Base-by-base conservation (phyloP, 495 filamentous ascomycete species). In the Lepidopterella palustris region DNA sequence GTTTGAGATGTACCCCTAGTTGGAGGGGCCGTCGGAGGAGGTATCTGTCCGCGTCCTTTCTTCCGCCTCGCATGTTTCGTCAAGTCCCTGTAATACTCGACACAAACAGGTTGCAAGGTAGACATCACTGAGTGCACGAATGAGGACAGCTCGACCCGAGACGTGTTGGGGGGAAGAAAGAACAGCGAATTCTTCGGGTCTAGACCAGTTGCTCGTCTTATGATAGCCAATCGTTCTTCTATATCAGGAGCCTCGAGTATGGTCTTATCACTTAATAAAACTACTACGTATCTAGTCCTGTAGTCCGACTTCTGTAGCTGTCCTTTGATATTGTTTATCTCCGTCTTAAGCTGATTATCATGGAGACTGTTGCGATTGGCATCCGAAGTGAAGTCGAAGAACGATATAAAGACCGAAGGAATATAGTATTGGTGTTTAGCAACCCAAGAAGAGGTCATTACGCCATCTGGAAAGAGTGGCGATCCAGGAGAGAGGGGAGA, bases 61-160 rank as follows among this genome's bases (percentile, higher is more conserved):
- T 97, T 97, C 63, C 91, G 86, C 48, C 92, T 80, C 2, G 86
- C 76, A 74, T 96, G 92, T 55, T 95, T 93, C 13, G 89, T 89
- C 10, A 97, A 75, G 66, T 97, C 92, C 9, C 91, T 79, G 71
- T 96, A 97, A 70, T 95, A 92, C 64, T 97, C 92, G 20, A 89
- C 74, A 26, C 81, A 76, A 1, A 78, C 66, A 1, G 87, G 82
- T 58, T 86, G 80, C 20, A 89, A 61, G 0, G 83, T 72, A 25
- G 81, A 76, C 25, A 86, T 72, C 2, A 88, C 68, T 3, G 82
- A 82, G 24, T 78, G 77, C 5, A 81, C 82, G 63, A 95, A 95
- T 5, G 80, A 78, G 72, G 77, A 55, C 66, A 87, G 53, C 73
- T 86, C 77, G 72, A 78, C 74, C 69, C 79, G 61, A 60, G 88